Evolutionary conservation across 176 grass and related monocot genomes (phyloP).

Genomic region (Tillandsia leiboldiana): DNA sequence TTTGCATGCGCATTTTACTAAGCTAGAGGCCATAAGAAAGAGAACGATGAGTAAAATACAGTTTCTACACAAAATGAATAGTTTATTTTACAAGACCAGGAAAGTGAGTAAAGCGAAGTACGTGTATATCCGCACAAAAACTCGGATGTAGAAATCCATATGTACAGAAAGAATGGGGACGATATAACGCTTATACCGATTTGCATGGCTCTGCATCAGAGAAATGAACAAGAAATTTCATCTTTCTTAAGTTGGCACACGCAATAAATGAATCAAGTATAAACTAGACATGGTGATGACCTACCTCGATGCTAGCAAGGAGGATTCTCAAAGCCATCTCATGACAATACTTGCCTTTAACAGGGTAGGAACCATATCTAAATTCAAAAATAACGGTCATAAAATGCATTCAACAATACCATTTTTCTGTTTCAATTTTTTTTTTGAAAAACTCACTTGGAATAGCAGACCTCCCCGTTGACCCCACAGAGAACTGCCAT

Average conservation of each 20-base stretch:
- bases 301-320: conserved; percentile 93
- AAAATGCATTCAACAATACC: conserved; percentile 4
- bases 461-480: conserved; percentile 91
- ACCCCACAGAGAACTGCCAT: conserved; percentile 90
- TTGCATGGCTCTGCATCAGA: conserved; percentile 83
- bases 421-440: not conserved
- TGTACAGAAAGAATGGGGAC: conserved; percentile 83
- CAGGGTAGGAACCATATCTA: conserved; percentile 91
- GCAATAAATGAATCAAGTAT: too few species aligned
- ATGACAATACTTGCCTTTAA: conserved; percentile 92
- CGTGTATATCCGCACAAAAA: conserved; percentile 98
- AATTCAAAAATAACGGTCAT: conserved; percentile 28
- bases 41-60: not conserved
- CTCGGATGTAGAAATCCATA: conserved; percentile 97
- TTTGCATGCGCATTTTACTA: too few species aligned
- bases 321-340: conserved; percentile 99
- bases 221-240: conserved; percentile 14
- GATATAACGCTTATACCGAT: conserved; percentile 90
- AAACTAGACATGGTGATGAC: not conserved
- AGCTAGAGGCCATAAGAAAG: not conserved
- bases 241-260: not conserved
- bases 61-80: not conserved
- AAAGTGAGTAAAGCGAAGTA: conserved; percentile 27
- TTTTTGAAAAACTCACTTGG: conserved; percentile 49
- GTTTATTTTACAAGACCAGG: not conserved